Base-by-base conservation (phyloP, 2,329 filamentous ascomycete genomes). In the Tricladium varicosporioides region DNA sequence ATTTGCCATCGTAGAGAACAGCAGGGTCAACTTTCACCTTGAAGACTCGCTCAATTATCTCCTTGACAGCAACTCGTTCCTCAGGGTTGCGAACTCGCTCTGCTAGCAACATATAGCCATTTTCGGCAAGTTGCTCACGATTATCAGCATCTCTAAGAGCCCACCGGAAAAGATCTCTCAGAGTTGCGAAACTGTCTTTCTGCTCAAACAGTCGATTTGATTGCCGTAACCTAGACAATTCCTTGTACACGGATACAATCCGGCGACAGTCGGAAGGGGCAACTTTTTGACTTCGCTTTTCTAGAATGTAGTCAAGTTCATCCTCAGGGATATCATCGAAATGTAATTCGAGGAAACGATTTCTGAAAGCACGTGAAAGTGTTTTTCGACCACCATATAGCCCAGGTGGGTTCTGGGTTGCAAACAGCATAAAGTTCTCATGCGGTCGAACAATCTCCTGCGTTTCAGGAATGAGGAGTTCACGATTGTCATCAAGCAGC, bases 301-400 rank as follows among this genome's bases (percentile, higher is more conserved):
- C 90, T 33, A 99, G 72, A 65, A 99, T 99, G 44, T 86, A 90
- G 67, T 96, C 91, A 46, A 99, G 76, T 70, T 99, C 95, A 61
- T 91, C 87, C 69, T 97, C 91, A 0, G 94, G 94, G 19, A 99
- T 99, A 68, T 99, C 95, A 65, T 97, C 94, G 67, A 96, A 97
- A 72, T 99, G 94, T 4, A 99, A 78, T 73, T 99, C 94, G 2
- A 99, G 80, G 67, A 99, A 99, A 67, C 94, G 85, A 71, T 99
- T 99, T 54, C 95, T 86, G 74, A 99, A 99, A 1, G 94, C 94
- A 44, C 95, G 84, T 1, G 94, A 97, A 7, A 99, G 79, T 0
- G 91, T 86, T 70, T 99, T 99, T 65, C 94, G 84, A 14, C 94
- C 94, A 57, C 95, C 95, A 67, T 99, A 99, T 1, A 99, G 76